Evolutionary conservation across 2,329 filamentous ascomycete genomes (phyloP).

Genomic region (Hypoxylon sp.): DNA sequence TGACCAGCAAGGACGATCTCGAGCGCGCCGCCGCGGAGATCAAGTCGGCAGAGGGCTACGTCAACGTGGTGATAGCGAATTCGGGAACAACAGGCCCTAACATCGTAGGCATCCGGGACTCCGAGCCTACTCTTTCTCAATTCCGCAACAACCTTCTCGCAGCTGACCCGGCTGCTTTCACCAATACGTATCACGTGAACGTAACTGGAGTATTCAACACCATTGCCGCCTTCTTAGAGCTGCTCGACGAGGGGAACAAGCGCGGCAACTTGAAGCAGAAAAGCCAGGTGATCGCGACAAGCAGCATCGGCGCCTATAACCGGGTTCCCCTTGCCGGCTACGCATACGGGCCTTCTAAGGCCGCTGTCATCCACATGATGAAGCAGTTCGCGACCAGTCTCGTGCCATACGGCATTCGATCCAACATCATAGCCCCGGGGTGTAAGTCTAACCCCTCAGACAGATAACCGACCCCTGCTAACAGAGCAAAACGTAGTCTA

Average conservation of each 20-base stretch:
- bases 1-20: constrained; percentile 58
- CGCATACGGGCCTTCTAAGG: constrained; percentile 75
- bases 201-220: constrained; percentile 72
- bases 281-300: constrained; percentile 68
- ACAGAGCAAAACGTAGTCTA: constrained; percentile 53
- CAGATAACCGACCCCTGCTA: not conserved
- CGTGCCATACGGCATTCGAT: constrained; percentile 64
- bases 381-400: constrained; percentile 74
- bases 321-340: constrained; percentile 71
- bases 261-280: constrained; percentile 60
- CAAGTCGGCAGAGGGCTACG: constrained; percentile 65
- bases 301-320: constrained; percentile 73
- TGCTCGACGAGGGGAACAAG: constrained; percentile 68
- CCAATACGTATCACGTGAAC: constrained; percentile 69
- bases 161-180: constrained; percentile 64
- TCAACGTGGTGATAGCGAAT: constrained; percentile 69
- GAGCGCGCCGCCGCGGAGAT: constrained; percentile 67
- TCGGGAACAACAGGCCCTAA: constrained; percentile 63
- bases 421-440: constrained; percentile 48
- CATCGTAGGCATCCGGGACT: constrained; percentile 58
- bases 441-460: constrained; percentile 36
- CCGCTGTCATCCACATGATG: constrained; percentile 72
- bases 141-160: constrained; percentile 37
- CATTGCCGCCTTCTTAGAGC: constrained; percentile 70
- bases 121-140: constrained; percentile 36